Percentiles rank a stretch among this genome's conserved stretches.
phyloP scores from a whole-genome alignment of 108 stramenopile species.

The Bacterosira constricta region DNA sequence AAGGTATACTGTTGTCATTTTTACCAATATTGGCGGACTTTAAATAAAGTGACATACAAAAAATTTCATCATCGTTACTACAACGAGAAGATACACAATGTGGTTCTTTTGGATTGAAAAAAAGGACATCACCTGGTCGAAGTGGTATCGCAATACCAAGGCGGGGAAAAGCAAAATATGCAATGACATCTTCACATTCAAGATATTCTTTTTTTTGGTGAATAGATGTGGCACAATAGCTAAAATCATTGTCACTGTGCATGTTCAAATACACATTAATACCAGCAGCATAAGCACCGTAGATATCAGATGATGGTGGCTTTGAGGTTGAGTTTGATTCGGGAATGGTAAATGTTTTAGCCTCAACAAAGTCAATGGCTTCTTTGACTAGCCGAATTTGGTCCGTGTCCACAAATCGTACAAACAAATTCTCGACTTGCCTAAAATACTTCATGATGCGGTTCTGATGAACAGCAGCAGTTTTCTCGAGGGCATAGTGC shows the following conservation, averaged over 20 bases:
- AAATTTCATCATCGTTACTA: neutral
- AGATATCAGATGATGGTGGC: neutral
- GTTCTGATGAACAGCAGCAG: neutral
- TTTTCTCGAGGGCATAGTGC: neutral
- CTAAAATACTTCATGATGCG: neutral
- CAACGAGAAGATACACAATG: neutral
- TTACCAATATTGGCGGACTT: neutral
- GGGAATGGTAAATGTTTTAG: neutral
- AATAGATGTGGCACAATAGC: neutral
- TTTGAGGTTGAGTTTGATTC: neutral
- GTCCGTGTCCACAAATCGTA: neutral
- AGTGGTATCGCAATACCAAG: neutral
- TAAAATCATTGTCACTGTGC: neutral
- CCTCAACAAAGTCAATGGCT: neutral
- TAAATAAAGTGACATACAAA: neutral
- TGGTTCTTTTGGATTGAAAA: neutral
- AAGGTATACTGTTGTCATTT: too few relatives aligned
- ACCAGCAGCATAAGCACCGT: neutral
- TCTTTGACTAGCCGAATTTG: neutral
- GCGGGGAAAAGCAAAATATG: neutral
- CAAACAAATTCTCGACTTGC: neutral
- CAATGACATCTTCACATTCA: neutral
- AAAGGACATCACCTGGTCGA: neutral
- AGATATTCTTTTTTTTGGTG: neutral
- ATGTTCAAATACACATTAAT: neutral